Evolutionary conservation across 805 yeast genomes (phyloP).

Genomic region (Kodamaea lidongshanica): DNA sequence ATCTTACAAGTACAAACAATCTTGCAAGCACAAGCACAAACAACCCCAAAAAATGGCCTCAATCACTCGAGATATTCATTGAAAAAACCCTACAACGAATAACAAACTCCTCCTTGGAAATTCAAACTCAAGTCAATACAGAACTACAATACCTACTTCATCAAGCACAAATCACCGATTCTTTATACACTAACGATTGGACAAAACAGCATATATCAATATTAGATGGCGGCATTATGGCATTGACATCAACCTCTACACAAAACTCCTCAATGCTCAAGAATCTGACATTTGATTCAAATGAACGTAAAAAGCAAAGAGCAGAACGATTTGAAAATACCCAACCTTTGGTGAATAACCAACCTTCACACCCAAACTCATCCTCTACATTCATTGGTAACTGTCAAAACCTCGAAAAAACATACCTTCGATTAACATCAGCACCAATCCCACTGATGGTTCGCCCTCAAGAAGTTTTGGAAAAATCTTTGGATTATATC

Average conservation of each 20-base stretch:
- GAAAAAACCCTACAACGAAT: constrained; percentile 42
- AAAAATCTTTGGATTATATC: constrained; percentile 50
- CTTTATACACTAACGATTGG: constrained; percentile 52
- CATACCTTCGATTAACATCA: constrained; percentile 78
- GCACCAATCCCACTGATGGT: constrained; percentile 84
- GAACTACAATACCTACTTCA: too few species aligned
- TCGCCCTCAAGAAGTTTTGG: constrained; percentile 62
- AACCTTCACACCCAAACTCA: constrained; percentile 5
- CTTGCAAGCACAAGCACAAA: neutral
- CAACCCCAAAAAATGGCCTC: constrained; percentile 42
- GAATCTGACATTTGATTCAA: constrained; percentile 17
- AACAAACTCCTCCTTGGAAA: too few species aligned
- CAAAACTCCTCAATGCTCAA: neutral
- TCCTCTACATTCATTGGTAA: constrained; percentile 47
- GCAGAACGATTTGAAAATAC: constrained; percentile 48
- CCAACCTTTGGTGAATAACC: constrained; percentile 6
- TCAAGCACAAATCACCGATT: too few species aligned
- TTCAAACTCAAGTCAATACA: too few species aligned
- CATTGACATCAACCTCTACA: constrained; percentile 8
- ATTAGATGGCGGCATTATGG: constrained; percentile 17
- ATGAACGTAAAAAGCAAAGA: constrained; percentile 37
- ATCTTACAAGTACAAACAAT: too few species aligned
- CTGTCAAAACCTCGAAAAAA: constrained; percentile 62
- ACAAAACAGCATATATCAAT: constrained; percentile 43
- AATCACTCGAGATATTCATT: constrained; percentile 46